These are phyloP conservation scores for Candida lessepsii DNA, from an alignment of 805 yeast genomes.

Conservation along the genomic window DNA sequence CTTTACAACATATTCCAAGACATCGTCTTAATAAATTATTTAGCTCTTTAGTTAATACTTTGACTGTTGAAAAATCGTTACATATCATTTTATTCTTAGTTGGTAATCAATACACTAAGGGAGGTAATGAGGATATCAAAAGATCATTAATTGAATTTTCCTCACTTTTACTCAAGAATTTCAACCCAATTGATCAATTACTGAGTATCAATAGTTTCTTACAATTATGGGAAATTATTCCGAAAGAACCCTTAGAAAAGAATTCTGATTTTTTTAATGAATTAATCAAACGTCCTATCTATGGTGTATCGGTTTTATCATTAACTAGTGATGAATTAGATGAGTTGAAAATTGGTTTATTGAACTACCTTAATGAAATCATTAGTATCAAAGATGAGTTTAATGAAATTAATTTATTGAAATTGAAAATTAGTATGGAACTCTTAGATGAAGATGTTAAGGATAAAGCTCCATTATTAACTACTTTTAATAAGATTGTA, in stretches of 20 bases:
- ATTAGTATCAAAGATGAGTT: conserved; percentile 22
- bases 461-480: conserved; percentile 31
- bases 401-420: conserved; percentile 32
- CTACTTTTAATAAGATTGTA: conserved; percentile 30
- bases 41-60: conserved; percentile 70
- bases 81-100: conserved; percentile 74
- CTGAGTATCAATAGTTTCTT: conserved; percentile 51
- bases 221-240: conserved; percentile 50
- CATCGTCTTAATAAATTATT: conserved; percentile 90
- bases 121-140: conserved; percentile 50
- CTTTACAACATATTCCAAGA: conserved; percentile 92
- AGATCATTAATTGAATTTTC: conserved; percentile 67
- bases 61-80: conserved; percentile 66
- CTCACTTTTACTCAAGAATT: conserved; percentile 64
- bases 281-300: conserved; percentile 54
- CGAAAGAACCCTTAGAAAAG: conserved; percentile 40
- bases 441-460: conserved; percentile 42
- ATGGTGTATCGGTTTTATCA: conserved; percentile 59
- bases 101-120: conserved; percentile 65
- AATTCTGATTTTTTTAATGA: conserved; percentile 34
- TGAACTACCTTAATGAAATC: conserved; percentile 57
- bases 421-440: conserved; percentile 52
- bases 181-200: conserved; percentile 67
- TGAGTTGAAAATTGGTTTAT: conserved; percentile 48
- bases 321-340: conserved; percentile 48